A percentile compares a stretch with the other conserved stretches of the same genome.
phyloP scores from a whole-genome alignment of 805 yeast species.

The Wickerhamiella parazyma region DNA sequence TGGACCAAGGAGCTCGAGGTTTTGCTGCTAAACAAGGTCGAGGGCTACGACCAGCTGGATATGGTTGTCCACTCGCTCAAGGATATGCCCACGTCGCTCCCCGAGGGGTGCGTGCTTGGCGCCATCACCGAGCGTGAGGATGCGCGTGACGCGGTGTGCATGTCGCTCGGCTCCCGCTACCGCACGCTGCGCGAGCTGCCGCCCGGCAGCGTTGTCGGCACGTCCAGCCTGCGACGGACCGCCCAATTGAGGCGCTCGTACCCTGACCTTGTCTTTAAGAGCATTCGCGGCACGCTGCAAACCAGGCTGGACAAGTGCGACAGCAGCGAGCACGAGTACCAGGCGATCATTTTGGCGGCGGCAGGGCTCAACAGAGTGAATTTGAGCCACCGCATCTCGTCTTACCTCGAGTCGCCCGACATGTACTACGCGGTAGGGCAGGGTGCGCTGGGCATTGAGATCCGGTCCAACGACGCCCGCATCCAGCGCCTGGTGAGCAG shows the following conservation, averaged over 20 bases:
- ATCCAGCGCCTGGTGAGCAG: conserved; percentile 46
- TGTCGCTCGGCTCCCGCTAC: conserved; percentile 54
- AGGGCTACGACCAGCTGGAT: conserved; percentile 62
- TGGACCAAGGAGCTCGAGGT: conserved; percentile 96
- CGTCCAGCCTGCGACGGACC: conserved; percentile 85
- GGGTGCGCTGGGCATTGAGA: conserved; percentile 92
- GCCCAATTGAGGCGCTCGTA: conserved; percentile 72
- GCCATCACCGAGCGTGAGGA: conserved; percentile 78
- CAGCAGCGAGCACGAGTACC: conserved; percentile 44
- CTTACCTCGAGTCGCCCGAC: conserved; percentile 52
- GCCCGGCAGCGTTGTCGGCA: conserved; percentile 75
- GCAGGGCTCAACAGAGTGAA: conserved; percentile 78
- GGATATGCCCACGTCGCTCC: conserved; percentile 80
- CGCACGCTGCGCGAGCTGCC: conserved; percentile 63
- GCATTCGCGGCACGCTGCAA: conserved; percentile 72
- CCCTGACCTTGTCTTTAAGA: conserved; percentile 66
- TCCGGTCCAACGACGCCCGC: conserved; percentile 51
- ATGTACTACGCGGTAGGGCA: conserved; percentile 98
- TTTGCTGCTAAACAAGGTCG: conserved; percentile 41
- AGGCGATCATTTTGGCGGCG: conserved; percentile 76
- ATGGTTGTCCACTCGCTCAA: conserved; percentile 87
- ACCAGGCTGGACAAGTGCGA: conserved; percentile 78
- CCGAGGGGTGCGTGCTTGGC: conserved; percentile 81
- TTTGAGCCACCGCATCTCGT: conserved; percentile 62
- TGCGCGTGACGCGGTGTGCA: conserved; percentile 82